Base-by-base conservation (phyloP, 306 rosid species). In the Medicago ruthenica region DNA sequence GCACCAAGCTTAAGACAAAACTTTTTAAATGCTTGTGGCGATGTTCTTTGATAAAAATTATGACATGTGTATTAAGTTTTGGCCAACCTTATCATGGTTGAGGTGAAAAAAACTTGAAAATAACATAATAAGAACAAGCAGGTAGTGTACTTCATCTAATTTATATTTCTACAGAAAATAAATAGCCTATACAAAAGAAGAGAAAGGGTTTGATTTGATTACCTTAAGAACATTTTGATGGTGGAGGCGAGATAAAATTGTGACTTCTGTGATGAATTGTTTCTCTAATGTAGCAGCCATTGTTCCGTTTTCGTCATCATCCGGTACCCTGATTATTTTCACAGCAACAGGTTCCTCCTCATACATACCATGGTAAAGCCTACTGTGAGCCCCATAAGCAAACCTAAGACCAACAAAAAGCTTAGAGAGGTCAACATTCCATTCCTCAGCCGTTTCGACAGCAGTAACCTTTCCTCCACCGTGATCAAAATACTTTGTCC, bases 331-430 rank as follows among this genome's bases (percentile, higher is more conserved):
- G 42, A 92, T 90, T 42, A 95, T 81, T 77, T 95, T 95, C 18
- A 95, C 97, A 13, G 99, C 99, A 53, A 95, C 97, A 71, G 91
- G 69, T 74, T 89, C 86, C 1, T 89, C 97, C 2, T 88, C 83
- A 83, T 95, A 95, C 78, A 85, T 81, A 68, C 99, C 99, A 84
- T 89, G 98, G 85, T 95, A 95, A 57, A 95, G 97, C 48, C 97
- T 83, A 67, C 99, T 95, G 77, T 92, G 92, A 51, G 98, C 97
- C 13, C 99, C 99, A 77, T 92, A 91, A 63, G 99, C 98, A 75
- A 95, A 95, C 79, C 86, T 90, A 27, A 86, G 78, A 34, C 99
- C 98, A 60, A 95, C 81, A 83, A 88, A 90, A 83, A 95, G 82
- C 86, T 89, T 83, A 2, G 97, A 89, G 78, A 92, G 85, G 79